A percentile compares a stretch with the other conserved stretches of the same genome.
Conservation (phyloP, 805 yeast genomes). For the Yamadazyma sp. region DNA sequence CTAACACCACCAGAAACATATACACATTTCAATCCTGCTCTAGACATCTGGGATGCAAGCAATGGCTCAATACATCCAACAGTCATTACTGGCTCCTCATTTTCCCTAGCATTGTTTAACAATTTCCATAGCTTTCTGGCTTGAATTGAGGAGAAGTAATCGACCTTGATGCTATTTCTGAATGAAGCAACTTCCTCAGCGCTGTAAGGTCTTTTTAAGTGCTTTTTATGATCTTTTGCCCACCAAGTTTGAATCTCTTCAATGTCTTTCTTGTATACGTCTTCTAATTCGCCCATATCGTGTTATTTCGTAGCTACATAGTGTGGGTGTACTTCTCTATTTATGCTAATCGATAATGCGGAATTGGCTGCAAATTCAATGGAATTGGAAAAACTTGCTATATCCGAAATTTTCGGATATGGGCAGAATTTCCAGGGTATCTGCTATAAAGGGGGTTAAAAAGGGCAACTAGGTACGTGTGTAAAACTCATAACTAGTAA, state of each 20-base stretch:
- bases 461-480: too few species aligned
- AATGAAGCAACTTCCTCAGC: slow-evolving; percentile 53
- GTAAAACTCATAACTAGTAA: too few species aligned
- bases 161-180: slow-evolving; percentile 47
- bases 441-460: too few species aligned
- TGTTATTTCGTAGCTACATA: too few species aligned
- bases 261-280: slow-evolving; percentile 18
- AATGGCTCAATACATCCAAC: slow-evolving; percentile 64
- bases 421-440: neutral
- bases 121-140: slow-evolving; percentile 52
- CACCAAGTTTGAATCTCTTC: slow-evolving; percentile 14
- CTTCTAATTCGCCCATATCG: slow-evolving; percentile 6
- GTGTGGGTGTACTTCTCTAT: neutral
- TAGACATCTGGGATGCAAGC: slow-evolving; percentile 57
- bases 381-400: neutral
- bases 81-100: slow-evolving; percentile 52
- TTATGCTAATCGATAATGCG: neutral
- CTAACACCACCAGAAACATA: slow-evolving; percentile 66
- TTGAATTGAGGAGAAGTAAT: slow-evolving; percentile 50
- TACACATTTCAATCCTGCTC: slow-evolving; percentile 47
- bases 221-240: slow-evolving; percentile 13
- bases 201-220: slow-evolving; percentile 46
- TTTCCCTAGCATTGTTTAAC: slow-evolving; percentile 38
- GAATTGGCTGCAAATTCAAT: slow-evolving; percentile 2
- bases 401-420: slow-evolving; percentile 2